phyloP scores from a whole-genome alignment of 768 basidiomycete species.

The Mycena metata region DNA sequence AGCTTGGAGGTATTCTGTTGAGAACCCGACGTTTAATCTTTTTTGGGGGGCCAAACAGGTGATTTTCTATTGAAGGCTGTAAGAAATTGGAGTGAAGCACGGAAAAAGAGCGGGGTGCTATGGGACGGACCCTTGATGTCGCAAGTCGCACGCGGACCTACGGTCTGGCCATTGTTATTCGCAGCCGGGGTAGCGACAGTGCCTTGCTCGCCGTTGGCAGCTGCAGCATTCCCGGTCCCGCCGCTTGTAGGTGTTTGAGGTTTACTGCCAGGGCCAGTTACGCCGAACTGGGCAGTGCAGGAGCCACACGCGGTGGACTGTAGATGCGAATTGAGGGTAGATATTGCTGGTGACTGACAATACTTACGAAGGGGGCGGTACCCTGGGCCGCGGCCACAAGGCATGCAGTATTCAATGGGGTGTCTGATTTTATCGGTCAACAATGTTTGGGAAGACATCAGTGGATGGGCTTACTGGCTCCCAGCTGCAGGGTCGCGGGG shows the following conservation, averaged over 20 bases:
- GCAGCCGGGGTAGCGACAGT: neutral
- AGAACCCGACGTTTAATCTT: too few relatives aligned
- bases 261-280: slow-evolving; percentile 3
- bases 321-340: neutral
- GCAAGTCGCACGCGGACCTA: slow-evolving; percentile 1
- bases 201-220: neutral
- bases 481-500: slow-evolving; percentile 4
- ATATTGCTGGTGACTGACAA: neutral
- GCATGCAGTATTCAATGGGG: slow-evolving; percentile 13
- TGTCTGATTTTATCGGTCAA: slow-evolving; percentile 18
- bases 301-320: slow-evolving; percentile 1
- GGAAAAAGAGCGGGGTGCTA: neutral
- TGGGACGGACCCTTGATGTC: slow-evolving; percentile 7
- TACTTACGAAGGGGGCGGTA: slow-evolving; percentile 6
- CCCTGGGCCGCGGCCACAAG: slow-evolving; percentile 6
- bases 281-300: slow-evolving; percentile 2
- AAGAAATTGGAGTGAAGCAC: neutral
- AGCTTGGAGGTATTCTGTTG: too few relatives aligned
- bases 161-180: too few relatives aligned
- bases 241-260: neutral
- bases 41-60: too few relatives aligned
- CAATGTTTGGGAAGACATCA: neutral
- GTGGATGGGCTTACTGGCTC: slow-evolving; percentile 1
- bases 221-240: neutral
- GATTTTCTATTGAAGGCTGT: too few relatives aligned